Percentiles rank a stretch among this genome's conserved stretches.
Evolutionary conservation across 2,329 filamentous ascomycete genomes (phyloP).

Genomic region (Pochonia chlamydosporia): DNA sequence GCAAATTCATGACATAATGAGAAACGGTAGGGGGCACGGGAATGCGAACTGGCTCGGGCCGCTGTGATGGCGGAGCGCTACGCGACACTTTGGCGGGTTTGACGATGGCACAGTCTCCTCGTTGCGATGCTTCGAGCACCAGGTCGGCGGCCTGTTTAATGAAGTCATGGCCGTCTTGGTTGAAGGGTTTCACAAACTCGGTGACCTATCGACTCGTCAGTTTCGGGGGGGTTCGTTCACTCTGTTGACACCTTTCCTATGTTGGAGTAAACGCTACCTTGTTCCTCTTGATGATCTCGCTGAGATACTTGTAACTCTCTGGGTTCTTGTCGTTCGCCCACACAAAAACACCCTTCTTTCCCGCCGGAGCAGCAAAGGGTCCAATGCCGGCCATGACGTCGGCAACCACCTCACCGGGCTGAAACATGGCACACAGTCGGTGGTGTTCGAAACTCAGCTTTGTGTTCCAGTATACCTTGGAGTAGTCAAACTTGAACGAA

Average conservation of each 20-base stretch:
- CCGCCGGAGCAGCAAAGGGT: conserved; percentile 88
- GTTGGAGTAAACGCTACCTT: conserved; percentile 50
- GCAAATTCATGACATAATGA: conserved; percentile 99
- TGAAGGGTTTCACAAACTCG: conserved; percentile 71
- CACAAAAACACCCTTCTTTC: conserved; percentile 84
- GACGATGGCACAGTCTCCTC: conserved; percentile 50
- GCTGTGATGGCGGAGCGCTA: conserved; percentile 29
- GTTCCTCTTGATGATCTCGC: conserved; percentile 66
- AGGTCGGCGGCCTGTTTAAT: conserved; percentile 64
- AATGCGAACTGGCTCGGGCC: conserved; percentile 32
- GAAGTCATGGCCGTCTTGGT: conserved; percentile 76
- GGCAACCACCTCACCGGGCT: conserved; percentile 80
- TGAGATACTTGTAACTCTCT: conserved; percentile 70
- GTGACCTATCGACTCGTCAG: conserved; percentile 39
- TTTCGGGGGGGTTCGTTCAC: too few relatives aligned
- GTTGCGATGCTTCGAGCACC: conserved; percentile 44
- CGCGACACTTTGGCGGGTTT: conserved; percentile 33
- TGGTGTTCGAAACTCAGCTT: conserved; percentile 86
- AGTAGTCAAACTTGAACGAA: conserved; percentile 87
- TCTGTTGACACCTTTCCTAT: too few relatives aligned
- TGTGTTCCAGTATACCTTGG: conserved; percentile 97
- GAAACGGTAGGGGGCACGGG: conserved; percentile 68
- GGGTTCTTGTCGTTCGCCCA: conserved; percentile 98
- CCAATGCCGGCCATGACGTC: conserved; percentile 98
- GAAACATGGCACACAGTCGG: conserved; percentile 69